Percentiles rank a stretch among this genome's conserved stretches.
Conservation (phyloP, 2,329 filamentous ascomycete genomes). For the Penicillium vulpinum region DNA sequence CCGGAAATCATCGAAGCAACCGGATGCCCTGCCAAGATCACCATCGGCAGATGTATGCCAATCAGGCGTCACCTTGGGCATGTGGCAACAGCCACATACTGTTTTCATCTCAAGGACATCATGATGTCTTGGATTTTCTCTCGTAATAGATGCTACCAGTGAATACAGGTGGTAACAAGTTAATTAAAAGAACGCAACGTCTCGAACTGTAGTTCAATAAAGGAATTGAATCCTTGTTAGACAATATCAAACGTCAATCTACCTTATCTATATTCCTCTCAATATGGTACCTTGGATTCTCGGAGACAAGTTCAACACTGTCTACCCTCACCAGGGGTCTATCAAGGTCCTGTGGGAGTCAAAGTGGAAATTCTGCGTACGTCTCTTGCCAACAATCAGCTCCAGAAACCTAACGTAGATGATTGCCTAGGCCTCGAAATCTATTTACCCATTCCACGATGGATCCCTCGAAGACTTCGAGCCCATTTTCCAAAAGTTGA, state of each 20-base stretch:
- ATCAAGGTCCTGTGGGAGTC: conserved; percentile 70
- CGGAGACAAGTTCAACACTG: conserved; percentile 50
- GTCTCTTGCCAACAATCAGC: conserved; percentile 19
- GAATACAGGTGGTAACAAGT: neutral
- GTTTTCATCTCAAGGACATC: conserved; percentile 1
- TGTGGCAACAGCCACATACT: neutral
- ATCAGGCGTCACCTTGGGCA: neutral
- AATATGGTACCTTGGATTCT: conserved; percentile 37
- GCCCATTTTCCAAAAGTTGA: conserved; percentile 65
- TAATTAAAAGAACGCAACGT: neutral
- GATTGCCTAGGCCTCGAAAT: conserved; percentile 51
- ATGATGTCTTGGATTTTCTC: neutral
- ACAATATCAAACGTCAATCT: neutral
- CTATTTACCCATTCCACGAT: conserved; percentile 75
- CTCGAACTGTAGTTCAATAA: neutral
- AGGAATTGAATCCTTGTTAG: neutral
- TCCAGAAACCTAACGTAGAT: conserved; percentile 18
- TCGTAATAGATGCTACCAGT: neutral
- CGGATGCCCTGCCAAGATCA: neutral
- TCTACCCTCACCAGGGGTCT: conserved; percentile 58
- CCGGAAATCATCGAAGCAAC: neutral
- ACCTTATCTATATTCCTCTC: neutral
- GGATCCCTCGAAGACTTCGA: conserved; percentile 67
- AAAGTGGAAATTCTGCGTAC: conserved; percentile 69
- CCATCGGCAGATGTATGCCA: neutral